Evolutionary conservation across 176 grass and related monocot genomes (phyloP).

Genomic region (Oryza punctata): DNA sequence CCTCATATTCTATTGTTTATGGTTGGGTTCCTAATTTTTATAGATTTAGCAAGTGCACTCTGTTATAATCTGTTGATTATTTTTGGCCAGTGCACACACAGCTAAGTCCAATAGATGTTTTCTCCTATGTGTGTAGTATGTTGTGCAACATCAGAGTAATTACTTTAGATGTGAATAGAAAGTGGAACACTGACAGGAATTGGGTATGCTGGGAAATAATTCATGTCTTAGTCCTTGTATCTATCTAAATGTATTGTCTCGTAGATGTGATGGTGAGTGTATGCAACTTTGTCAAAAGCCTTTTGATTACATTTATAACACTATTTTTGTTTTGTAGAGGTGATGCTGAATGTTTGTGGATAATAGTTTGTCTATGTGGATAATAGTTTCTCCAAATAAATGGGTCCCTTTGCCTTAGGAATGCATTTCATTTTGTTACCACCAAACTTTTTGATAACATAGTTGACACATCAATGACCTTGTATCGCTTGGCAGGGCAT

Average conservation of each 20-base stretch:
- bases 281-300: background rate
- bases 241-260: background rate
- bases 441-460: background rate
- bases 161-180: background rate
- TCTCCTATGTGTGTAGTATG: background rate
- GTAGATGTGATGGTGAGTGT: background rate
- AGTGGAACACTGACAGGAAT: background rate
- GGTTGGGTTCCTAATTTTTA: too few species aligned
- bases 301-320: background rate
- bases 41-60: background rate
- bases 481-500: constrained; percentile 41
- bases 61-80: background rate
- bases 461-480: background rate
- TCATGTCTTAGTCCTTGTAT: background rate
- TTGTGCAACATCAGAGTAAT: background rate
- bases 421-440: background rate
- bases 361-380: background rate
- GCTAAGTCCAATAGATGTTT: background rate
- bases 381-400: background rate
- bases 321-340: background rate
- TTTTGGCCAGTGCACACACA: background rate
- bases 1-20: background rate
- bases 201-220: background rate
- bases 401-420: background rate
- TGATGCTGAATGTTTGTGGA: background rate